A percentile compares a stretch with the other conserved stretches of the same genome.
Conservation (phyloP, 441 rosid genomes). For the Manihot esculenta region DNA sequence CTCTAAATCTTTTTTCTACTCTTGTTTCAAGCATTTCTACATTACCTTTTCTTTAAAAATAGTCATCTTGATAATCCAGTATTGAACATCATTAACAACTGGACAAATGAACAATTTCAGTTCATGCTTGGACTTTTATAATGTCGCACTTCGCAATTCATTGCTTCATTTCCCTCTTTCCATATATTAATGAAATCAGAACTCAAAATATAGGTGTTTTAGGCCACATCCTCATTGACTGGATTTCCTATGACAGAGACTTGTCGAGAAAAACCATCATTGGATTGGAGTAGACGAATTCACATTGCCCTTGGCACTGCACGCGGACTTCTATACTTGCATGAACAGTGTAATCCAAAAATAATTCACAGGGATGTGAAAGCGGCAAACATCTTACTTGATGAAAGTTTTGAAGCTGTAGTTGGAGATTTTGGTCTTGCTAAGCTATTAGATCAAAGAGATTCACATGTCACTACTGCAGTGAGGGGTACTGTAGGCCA, state of each 20-base stretch:
- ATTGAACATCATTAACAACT: background rate
- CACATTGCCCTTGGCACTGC: constrained; percentile 71
- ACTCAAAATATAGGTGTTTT: background rate
- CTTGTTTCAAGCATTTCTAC: background rate
- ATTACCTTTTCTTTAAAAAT: background rate
- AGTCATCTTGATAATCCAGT: background rate
- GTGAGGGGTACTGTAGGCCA: constrained; percentile 94
- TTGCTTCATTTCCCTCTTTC: background rate
- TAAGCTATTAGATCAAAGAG: constrained; percentile 70
- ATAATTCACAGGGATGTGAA: constrained; percentile 91
- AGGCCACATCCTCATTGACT: background rate
- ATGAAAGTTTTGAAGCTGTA: constrained; percentile 83
- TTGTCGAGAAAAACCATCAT: constrained; percentile 53
- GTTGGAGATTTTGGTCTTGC: constrained; percentile 95
- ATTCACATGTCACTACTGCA: constrained; percentile 88
- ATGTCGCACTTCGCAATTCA: background rate
- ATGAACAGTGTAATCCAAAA: constrained; percentile 88
- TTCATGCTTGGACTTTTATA: background rate
- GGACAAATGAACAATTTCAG: background rate
- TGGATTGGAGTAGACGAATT: constrained; percentile 82
- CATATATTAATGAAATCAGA: background rate
- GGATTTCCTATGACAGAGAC: constrained; percentile 39
- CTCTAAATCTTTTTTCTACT: background rate
- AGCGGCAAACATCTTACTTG: constrained; percentile 89
- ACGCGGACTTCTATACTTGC: constrained; percentile 86